Evolutionary conservation across 148 eudicot genomes (phyloP).

Genomic region (Mesembryanthemum crystallinum): DNA sequence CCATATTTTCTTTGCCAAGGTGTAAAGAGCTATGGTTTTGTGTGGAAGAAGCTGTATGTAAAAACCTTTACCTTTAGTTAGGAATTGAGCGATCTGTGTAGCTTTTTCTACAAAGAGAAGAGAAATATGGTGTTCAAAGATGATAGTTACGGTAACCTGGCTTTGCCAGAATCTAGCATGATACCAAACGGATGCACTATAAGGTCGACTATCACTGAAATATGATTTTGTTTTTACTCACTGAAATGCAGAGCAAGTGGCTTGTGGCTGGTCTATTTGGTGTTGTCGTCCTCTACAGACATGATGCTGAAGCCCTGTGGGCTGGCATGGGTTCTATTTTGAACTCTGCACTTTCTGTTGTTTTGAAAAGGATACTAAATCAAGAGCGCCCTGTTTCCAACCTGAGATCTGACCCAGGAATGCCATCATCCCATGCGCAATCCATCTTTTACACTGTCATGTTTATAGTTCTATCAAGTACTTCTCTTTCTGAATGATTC

Average conservation of each 20-base stretch:
- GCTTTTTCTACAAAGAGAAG: no score
- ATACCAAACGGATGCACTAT: background rate
- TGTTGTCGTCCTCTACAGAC: slow-evolving; percentile 54
- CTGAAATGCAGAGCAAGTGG: slow-evolving; percentile 81
- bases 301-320: slow-evolving; percentile 85
- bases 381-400: slow-evolving; percentile 72
- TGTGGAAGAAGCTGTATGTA: background rate
- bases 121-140: no score
- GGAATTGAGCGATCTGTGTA: background rate
- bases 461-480: slow-evolving; percentile 59
- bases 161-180: background rate
- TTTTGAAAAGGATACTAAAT: slow-evolving; percentile 60
- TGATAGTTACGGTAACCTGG: background rate
- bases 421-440: slow-evolving; percentile 97
- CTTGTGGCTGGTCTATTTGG: slow-evolving; percentile 45
- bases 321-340: slow-evolving; percentile 61
- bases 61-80: slow-evolving; percentile 2
- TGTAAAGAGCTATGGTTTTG: background rate
- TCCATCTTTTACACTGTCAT: slow-evolving; percentile 52
- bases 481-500: slow-evolving; percentile 19
- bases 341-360: slow-evolving; percentile 45
- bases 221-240: background rate
- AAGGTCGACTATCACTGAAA: background rate
- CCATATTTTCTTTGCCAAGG: background rate
- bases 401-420: slow-evolving; percentile 75